Evolutionary conservation across 108 stramenopile genomes (phyloP).

Genomic region (Cyclotella cryptica): DNA sequence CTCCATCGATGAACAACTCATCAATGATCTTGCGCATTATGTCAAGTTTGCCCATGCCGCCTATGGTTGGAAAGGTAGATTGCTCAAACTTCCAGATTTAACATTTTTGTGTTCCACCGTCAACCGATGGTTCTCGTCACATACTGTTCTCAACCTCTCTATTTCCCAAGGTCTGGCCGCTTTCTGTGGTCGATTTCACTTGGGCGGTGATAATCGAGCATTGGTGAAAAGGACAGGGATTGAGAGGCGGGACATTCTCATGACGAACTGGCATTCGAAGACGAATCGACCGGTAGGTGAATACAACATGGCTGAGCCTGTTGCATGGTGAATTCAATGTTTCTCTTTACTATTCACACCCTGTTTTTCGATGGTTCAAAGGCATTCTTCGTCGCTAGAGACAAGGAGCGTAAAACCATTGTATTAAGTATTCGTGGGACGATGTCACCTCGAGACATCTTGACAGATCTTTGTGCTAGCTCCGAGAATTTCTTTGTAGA

Average conservation of each 20-base stretch:
- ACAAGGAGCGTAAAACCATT: conserved; percentile 48
- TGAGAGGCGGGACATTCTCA: conserved; percentile 51
- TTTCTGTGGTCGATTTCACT: conserved; percentile 60
- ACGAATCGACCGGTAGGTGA: conserved; percentile 59
- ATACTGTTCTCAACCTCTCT: too few species aligned
- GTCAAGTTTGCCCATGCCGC: conserved; percentile 64
- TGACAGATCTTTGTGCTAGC: conserved; percentile 78
- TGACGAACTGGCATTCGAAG: conserved; percentile 59
- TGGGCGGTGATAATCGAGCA: conserved; percentile 57
- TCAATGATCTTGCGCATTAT: conserved; percentile 70
- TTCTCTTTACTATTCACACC: too few species aligned
- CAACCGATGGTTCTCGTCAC: conserved; percentile 86
- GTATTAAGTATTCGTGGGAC: conserved; percentile 78
- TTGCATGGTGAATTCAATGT: too few species aligned
- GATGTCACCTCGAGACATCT: conserved; percentile 67
- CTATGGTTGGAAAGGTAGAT: too few species aligned
- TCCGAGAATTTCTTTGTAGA: conserved; percentile 62
- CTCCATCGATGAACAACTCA: conserved; percentile 42
- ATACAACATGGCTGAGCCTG: too few species aligned
- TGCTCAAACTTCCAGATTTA: too few species aligned
- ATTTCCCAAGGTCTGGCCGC: conserved; percentile 62
- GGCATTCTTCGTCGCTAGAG: conserved; percentile 70
- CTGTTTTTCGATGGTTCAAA: too few species aligned
- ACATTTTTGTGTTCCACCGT: too few species aligned
- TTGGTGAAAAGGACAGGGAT: conserved; percentile 62